phyloP scores from a whole-genome alignment of 2,329 filamentous ascomycete genomes.

The Aspergillus flavus region DNA sequence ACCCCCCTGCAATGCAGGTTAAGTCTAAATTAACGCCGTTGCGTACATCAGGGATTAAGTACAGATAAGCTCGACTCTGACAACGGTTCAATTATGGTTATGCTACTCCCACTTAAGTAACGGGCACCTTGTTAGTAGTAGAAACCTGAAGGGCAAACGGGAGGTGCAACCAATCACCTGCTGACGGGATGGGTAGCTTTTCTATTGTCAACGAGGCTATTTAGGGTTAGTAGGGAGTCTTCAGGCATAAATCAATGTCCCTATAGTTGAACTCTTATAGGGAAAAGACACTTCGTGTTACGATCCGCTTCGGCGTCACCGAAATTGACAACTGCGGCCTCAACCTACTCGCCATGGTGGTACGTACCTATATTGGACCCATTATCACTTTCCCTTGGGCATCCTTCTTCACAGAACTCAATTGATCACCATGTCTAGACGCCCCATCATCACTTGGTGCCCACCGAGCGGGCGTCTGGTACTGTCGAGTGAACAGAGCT shows the following conservation, averaged over 20 bases:
- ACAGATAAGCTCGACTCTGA: neutral
- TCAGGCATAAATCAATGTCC: neutral
- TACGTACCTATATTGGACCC: neutral
- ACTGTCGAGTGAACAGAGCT: too few species aligned
- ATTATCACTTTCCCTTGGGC: neutral
- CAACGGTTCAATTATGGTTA: neutral
- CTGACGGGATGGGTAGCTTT: neutral
- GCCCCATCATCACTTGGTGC: too few species aligned
- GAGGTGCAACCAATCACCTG: neutral
- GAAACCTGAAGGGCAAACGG: neutral
- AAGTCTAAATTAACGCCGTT: neutral
- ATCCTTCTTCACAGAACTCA: neutral
- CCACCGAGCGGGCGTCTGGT: too few species aligned
- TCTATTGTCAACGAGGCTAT: neutral
- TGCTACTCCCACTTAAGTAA: neutral
- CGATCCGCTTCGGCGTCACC: neutral
- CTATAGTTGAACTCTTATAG: neutral
- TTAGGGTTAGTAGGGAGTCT: neutral
- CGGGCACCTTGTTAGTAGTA: neutral
- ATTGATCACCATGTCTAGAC: too few species aligned
- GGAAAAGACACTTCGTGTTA: neutral
- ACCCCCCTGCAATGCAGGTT: neutral
- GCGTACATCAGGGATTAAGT: neutral
- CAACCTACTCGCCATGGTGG: neutral
- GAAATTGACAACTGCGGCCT: neutral